Conservation (phyloP, 192 early-diverging fungal species). For the Coemansia sp. region DNA sequence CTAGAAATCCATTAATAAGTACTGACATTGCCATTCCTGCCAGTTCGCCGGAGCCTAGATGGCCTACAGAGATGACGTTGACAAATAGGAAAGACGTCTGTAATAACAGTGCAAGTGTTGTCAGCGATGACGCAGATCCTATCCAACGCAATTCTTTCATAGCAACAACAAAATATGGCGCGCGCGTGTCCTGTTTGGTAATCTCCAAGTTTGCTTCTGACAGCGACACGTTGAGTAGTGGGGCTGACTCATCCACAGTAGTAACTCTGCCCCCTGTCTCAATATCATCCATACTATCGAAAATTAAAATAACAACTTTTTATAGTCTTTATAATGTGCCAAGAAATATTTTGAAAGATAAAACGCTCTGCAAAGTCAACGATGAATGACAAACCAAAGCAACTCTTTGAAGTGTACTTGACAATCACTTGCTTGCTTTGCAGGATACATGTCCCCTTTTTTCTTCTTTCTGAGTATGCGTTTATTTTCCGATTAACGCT, state of each 20-base stretch:
- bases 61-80: slow-evolving; percentile 60
- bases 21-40: slow-evolving; percentile 60
- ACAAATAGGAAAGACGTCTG: slow-evolving; percentile 59
- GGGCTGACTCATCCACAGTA: background rate
- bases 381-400: too few relatives aligned
- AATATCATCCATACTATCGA: background rate
- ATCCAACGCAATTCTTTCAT: background rate
- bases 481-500: too few relatives aligned
- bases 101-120: slow-evolving; percentile 57
- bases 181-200: background rate
- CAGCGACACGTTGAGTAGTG: background rate
- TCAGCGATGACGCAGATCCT: slow-evolving; percentile 20
- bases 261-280: background rate
- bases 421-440: too few relatives aligned
- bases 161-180: background rate
- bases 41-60: slow-evolving; percentile 53
- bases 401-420: too few relatives aligned
- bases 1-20: slow-evolving; percentile 42
- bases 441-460: too few relatives aligned
- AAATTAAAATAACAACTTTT: background rate
- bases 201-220: background rate
- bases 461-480: too few relatives aligned
- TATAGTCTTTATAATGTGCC: background rate
- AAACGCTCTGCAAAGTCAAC: too few relatives aligned
- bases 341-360: too few relatives aligned